Percentiles rank a stretch among this genome's conserved stretches.
Evolutionary conservation across 2,329 filamentous ascomycete species (phyloP).

Genomic region (Graphilbum fragrans): DNA sequence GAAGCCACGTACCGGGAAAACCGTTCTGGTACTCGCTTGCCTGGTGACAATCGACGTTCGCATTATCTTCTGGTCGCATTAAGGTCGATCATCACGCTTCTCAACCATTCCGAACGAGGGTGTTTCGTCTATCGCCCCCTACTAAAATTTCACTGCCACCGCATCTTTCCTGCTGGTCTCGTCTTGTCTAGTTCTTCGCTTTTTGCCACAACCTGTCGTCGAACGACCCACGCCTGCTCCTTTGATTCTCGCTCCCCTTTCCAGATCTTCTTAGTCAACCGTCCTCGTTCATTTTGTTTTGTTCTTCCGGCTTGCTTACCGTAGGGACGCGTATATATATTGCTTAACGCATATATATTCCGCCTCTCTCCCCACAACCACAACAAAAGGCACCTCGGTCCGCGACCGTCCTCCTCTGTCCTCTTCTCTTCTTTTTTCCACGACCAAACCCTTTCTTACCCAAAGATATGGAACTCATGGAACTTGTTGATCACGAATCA

Average conservation of each 20-base stretch:
- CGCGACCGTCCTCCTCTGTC: constrained; percentile 1
- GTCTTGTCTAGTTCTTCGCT: background rate
- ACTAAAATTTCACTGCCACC: background rate
- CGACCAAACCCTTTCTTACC: background rate
- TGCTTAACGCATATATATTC: background rate
- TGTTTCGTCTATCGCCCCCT: constrained; percentile 6
- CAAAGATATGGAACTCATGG: constrained; percentile 48
- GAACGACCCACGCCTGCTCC: constrained; percentile 1
- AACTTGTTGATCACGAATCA: constrained; percentile 52
- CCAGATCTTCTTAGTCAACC: background rate
- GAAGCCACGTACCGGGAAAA: background rate
- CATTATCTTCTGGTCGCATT: constrained; percentile 12
- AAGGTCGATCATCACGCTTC: constrained; percentile 11
- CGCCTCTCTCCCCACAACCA: background rate
- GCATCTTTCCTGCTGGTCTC: background rate
- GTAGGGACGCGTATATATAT: background rate
- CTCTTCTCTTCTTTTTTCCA: background rate
- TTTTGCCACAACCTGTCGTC: constrained; percentile 3
- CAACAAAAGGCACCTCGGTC: background rate
- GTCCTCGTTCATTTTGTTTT: background rate
- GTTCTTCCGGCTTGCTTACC: background rate
- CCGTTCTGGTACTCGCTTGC: background rate
- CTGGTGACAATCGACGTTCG: background rate
- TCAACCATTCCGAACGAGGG: constrained; percentile 3
- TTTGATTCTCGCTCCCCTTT: background rate